Conservation (phyloP, 805 yeast genomes). For the Grigorovia transvaalensis region DNA sequence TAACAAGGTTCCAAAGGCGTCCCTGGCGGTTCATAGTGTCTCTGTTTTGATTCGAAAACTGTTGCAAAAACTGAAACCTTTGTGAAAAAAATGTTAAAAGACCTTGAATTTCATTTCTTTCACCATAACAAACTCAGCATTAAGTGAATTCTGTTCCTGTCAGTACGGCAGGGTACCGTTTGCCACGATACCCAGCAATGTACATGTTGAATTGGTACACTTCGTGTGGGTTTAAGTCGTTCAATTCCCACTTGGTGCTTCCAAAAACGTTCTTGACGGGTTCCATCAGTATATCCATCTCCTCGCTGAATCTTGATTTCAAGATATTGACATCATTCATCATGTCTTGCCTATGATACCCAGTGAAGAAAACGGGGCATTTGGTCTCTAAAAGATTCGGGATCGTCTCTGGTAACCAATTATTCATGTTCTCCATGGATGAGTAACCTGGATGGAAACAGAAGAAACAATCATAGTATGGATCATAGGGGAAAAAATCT, state of each 20-base stretch:
- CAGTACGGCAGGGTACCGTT: conserved; percentile 80
- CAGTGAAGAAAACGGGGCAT: conserved; percentile 85
- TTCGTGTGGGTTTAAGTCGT: conserved; percentile 86
- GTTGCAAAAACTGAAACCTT: not conserved
- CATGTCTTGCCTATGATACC: conserved; percentile 70
- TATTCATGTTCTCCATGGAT: conserved; percentile 64
- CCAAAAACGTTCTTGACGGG: conserved; percentile 65
- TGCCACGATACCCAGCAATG: conserved; percentile 88
- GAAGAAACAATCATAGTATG: conserved; percentile 86
- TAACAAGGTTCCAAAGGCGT: not conserved
- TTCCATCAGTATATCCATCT: conserved; percentile 72
- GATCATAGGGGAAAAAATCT: conserved; percentile 96
- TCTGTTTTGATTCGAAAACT: not conserved
- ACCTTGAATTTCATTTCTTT: too few species aligned
- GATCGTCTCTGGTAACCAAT: conserved; percentile 84
- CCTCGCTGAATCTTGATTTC: conserved; percentile 51
- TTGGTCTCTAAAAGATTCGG: conserved; percentile 86
- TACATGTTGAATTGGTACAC: conserved; percentile 86
- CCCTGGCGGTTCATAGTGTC: not conserved
- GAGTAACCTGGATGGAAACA: conserved; percentile 93
- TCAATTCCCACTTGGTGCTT: conserved; percentile 89
- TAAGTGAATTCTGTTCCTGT: not conserved
- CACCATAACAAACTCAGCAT: too few species aligned
- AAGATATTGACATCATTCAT: conserved; percentile 65
- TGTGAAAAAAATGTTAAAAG: not conserved